Percentiles rank a stretch among this genome's conserved stretches.
phyloP scores from a whole-genome alignment of 768 basidiomycete genomes.

The Tulasnella calospora region DNA sequence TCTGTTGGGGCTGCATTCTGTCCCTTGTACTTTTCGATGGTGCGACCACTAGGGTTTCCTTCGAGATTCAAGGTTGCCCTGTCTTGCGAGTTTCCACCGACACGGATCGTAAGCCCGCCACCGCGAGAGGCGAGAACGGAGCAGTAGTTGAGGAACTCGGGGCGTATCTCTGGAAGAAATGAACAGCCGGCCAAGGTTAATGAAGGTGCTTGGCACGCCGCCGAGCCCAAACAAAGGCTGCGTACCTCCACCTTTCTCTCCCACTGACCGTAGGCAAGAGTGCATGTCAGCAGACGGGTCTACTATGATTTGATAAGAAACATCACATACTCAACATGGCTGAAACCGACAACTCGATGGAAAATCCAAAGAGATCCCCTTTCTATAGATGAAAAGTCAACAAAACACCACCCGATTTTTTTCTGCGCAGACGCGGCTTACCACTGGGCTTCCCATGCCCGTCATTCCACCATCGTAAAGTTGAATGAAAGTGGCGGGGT shows the following conservation, averaged over 20 bases:
- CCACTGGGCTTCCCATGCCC: constrained; percentile 10
- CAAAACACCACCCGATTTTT: background rate
- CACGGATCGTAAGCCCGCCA: constrained; percentile 41
- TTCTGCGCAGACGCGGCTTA: background rate
- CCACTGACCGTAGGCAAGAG: background rate
- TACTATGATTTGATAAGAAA: background rate
- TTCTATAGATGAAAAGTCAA: constrained; percentile 30
- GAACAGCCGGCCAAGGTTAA: background rate
- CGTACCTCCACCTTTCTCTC: background rate
- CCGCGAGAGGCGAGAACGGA: constrained; percentile 43
- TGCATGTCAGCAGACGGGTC: background rate
- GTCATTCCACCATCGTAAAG: constrained; percentile 23
- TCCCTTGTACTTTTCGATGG: constrained; percentile 18
- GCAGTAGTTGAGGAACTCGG: constrained; percentile 48
- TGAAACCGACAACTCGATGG: constrained; percentile 60
- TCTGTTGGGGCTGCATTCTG: constrained; percentile 40
- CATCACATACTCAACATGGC: constrained; percentile 45
- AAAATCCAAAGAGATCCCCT: constrained; percentile 56
- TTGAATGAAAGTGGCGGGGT: constrained; percentile 10
- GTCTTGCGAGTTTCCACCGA: constrained; percentile 55
- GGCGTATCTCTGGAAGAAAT: constrained; percentile 33
- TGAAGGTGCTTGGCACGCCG: background rate
- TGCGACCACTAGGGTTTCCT: background rate
- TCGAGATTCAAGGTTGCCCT: constrained; percentile 9
- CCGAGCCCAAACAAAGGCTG: background rate